Percentiles rank a stretch among this genome's conserved stretches.
Conservation (phyloP, 2,329 filamentous ascomycete genomes). For the Trichoderma aggressivum region DNA sequence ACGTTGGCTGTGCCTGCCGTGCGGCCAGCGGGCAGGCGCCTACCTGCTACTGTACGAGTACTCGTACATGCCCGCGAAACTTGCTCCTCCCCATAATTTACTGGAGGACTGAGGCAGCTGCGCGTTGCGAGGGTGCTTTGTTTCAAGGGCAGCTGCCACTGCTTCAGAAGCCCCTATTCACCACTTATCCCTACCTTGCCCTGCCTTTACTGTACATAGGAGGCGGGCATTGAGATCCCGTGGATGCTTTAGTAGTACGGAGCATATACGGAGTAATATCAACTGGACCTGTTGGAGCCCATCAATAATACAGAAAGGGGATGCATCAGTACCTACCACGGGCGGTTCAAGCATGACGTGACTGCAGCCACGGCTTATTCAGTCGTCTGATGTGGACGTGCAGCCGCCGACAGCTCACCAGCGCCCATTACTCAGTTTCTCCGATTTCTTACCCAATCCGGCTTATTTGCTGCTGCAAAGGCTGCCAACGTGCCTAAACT, state of each 20-base stretch:
- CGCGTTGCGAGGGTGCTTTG: not conserved
- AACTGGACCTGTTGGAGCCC: not conserved
- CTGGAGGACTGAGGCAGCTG: not conserved
- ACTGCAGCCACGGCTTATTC: not conserved
- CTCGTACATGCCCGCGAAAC: too few relatives aligned
- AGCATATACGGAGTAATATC: not conserved
- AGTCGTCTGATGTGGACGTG: not conserved
- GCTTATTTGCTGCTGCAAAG: not conserved
- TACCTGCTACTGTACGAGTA: not conserved
- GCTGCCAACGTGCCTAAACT: not conserved
- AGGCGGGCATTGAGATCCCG: not conserved
- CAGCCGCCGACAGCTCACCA: not conserved
- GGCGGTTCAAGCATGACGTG: not conserved
- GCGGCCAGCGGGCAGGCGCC: not conserved
- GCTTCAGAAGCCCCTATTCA: constrained; percentile 10
- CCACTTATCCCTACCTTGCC: not conserved
- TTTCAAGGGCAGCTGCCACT: constrained; percentile 15
- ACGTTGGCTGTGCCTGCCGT: not conserved
- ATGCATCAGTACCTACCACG: not conserved
- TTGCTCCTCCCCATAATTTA: constrained; percentile 1
- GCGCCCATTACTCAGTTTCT: not conserved
- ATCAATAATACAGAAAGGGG: not conserved
- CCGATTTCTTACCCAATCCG: constrained; percentile 4
- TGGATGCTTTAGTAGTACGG: not conserved
- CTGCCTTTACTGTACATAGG: not conserved